Conservation (phyloP, 108 stramenopile genomes). For the Nitzschia sp. region DNA sequence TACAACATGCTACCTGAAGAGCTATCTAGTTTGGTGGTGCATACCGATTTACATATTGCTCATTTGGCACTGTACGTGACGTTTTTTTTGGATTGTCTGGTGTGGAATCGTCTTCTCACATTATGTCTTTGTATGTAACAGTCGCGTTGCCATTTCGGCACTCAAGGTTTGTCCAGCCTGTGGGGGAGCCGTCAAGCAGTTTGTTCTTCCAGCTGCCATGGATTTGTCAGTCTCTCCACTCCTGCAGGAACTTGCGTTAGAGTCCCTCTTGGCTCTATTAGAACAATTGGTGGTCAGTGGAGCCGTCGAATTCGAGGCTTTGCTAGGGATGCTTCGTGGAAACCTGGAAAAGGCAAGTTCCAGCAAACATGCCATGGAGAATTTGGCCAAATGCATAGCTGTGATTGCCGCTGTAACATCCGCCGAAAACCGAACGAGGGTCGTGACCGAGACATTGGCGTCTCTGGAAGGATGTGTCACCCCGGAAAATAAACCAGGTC, state of each 20-base stretch:
- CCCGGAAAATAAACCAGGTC: conserved; percentile 26
- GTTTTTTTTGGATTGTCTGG: conserved; percentile 3
- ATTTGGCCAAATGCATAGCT: conserved; percentile 80
- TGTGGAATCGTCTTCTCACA: neutral
- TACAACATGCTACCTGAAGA: conserved; percentile 76
- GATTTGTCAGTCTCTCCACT: conserved; percentile 82
- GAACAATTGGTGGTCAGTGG: conserved; percentile 58
- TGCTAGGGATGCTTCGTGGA: conserved; percentile 54
- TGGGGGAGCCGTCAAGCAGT: conserved; percentile 48
- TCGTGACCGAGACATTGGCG: conserved; percentile 47
- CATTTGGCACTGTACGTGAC: conserved; percentile 77
- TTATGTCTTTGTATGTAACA: neutral
- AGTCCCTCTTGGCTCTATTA: conserved; percentile 70
- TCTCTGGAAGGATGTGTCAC: conserved; percentile 46
- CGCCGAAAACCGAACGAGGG: conserved; percentile 39
- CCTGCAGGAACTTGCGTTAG: conserved; percentile 85
- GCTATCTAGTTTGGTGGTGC: conserved; percentile 71
- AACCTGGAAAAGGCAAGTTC: conserved; percentile 38
- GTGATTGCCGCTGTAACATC: conserved; percentile 57
- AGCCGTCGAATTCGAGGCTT: conserved; percentile 70
- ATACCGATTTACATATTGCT: conserved; percentile 91
- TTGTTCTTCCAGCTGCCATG: conserved; percentile 77
- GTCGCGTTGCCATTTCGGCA: conserved; percentile 53
- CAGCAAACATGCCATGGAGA: conserved; percentile 77
- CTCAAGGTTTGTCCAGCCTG: conserved; percentile 66